phyloP scores from a whole-genome alignment of 2,329 filamentous ascomycete genomes.

The Trichophyton verrucosum region DNA sequence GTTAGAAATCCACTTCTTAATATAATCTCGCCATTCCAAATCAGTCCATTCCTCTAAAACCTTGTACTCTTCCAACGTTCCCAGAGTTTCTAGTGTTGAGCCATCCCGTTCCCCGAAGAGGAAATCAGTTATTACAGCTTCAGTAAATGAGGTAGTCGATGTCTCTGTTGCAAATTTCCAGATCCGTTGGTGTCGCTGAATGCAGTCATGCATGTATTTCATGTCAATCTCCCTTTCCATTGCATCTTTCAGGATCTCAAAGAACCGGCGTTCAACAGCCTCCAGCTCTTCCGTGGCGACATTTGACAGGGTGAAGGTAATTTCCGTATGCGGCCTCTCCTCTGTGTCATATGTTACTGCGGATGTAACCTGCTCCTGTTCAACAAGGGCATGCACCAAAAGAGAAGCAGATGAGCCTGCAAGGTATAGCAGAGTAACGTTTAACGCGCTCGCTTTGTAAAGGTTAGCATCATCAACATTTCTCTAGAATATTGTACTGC shows the following conservation, averaged over 20 bases:
- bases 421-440: constrained; percentile 71
- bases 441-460: constrained; percentile 49
- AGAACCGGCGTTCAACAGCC: constrained; percentile 72
- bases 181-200: constrained; percentile 67
- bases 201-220: constrained; percentile 77
- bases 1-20: constrained; percentile 73
- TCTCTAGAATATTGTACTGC: constrained; percentile 12
- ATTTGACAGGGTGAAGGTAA: constrained; percentile 74
- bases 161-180: constrained; percentile 74
- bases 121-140: constrained; percentile 81
- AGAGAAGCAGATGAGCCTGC: constrained; percentile 88
- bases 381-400: constrained; percentile 81
- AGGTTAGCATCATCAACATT: background rate
- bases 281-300: constrained; percentile 77
- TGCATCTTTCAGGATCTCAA: constrained; percentile 70
- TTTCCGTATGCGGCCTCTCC: constrained; percentile 64
- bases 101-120: constrained; percentile 81
- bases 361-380: constrained; percentile 83
- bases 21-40: constrained; percentile 66
- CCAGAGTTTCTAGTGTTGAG: constrained; percentile 54
- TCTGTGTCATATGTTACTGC: constrained; percentile 71
- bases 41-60: constrained; percentile 68
- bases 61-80: constrained; percentile 45
- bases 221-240: constrained; percentile 69
- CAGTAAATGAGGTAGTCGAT: constrained; percentile 67